Percentiles rank a stretch among this genome's conserved stretches.
These are phyloP conservation scores for Lactarius akahatsu DNA, from an alignment of 768 basidiomycete species.

Conservation along the genomic window DNA sequence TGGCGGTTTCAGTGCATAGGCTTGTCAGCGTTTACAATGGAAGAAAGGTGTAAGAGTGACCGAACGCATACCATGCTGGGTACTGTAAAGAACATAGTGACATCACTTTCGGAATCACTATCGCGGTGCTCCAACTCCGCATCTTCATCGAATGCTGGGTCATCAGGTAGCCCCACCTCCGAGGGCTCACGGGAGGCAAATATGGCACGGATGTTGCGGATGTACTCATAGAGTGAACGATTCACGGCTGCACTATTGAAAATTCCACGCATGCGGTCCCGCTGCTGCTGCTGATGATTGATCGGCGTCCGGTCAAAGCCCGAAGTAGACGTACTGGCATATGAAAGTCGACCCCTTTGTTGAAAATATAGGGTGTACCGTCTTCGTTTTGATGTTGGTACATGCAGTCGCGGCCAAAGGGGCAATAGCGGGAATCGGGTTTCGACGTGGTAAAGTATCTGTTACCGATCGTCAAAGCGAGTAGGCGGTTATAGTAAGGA, in stretches of 20 bases:
- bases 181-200: conserved; percentile 1
- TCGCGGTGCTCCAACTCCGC: conserved; percentile 1
- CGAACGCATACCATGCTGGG: conserved; percentile 20
- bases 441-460: conserved; percentile 65
- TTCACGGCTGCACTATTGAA: conserved; percentile 7
- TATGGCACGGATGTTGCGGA: background rate
- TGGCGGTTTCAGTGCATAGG: conserved; percentile 5
- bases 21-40: conserved; percentile 27
- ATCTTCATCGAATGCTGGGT: background rate
- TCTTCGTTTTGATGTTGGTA: conserved; percentile 70
- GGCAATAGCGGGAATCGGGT: conserved; percentile 56
- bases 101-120: background rate
- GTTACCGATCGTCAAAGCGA: conserved; percentile 2
- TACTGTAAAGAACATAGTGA: background rate
- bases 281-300: conserved; percentile 20
- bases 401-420: conserved; percentile 80
- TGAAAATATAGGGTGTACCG: conserved; percentile 59
- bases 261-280: conserved; percentile 6
- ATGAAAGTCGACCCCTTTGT: conserved; percentile 51
- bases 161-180: background rate
- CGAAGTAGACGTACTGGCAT: conserved; percentile 46
- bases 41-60: background rate
- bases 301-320: background rate
- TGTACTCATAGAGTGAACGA: conserved; percentile 15
- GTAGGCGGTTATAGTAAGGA: background rate